Evolutionary conservation across 2,329 filamentous ascomycete genomes (phyloP).

Genomic region (Fusarium hainanense): DNA sequence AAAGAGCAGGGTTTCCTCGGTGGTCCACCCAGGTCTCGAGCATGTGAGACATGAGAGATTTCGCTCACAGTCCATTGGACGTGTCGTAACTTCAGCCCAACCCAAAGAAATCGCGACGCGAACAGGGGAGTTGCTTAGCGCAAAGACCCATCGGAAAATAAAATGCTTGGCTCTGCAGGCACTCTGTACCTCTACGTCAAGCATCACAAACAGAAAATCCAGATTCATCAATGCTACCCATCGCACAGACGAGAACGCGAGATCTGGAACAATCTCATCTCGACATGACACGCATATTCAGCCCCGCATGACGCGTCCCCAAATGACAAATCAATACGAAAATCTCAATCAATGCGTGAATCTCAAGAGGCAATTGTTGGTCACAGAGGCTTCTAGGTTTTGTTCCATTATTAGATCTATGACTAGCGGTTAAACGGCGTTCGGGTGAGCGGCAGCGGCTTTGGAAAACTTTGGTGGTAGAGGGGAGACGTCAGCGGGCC

Average conservation of each 20-base stretch:
- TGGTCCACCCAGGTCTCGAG: not conserved
- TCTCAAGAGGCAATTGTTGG: not conserved
- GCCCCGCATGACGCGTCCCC: constrained; percentile 20
- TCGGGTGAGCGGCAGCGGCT: constrained; percentile 15
- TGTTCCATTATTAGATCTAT: not conserved
- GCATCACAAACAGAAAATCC: not conserved
- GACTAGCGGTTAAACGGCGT: constrained; percentile 11
- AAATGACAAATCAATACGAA: not conserved
- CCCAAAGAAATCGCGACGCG: not conserved
- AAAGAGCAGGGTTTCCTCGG: not conserved
- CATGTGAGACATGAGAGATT: not conserved
- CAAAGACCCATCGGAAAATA: not conserved
- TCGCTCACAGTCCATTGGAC: not conserved
- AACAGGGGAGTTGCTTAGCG: not conserved
- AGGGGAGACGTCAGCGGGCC: not conserved
- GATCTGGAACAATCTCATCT: not conserved
- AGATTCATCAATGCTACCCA: not conserved
- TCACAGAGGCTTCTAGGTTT: not conserved
- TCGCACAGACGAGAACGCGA: not conserved
- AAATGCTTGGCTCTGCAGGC: constrained; percentile 7
- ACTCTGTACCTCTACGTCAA: not conserved
- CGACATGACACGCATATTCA: constrained; percentile 1
- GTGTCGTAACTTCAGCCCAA: not conserved
- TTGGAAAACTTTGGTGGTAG: constrained; percentile 6
- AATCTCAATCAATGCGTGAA: not conserved